Evolutionary conservation across 2,329 filamentous ascomycete species (phyloP).

Genomic region (Microcera coccophila): DNA sequence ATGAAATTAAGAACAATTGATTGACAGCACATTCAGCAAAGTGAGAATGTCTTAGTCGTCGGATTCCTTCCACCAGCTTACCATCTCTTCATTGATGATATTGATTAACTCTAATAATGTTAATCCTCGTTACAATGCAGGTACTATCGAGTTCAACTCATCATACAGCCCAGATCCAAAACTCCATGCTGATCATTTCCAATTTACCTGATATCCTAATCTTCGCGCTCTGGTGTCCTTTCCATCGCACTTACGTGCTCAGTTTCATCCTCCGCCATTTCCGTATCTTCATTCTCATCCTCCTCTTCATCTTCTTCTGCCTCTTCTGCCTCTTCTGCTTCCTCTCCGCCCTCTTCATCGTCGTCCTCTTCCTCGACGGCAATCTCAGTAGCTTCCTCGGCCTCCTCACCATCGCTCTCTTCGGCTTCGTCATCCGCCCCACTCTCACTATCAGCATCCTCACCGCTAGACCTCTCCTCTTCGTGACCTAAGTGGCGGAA

Average conservation of each 20-base stretch:
- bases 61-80: no score
- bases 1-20: no score
- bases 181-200: no score
- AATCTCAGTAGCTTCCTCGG: conserved; percentile 19
- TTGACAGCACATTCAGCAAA: no score
- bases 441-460: conserved; percentile 35
- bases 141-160: no score
- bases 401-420: conserved; percentile 16
- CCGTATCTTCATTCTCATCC: background rate
- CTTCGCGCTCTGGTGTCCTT: conserved; percentile 4
- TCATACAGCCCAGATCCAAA: no score
- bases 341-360: conserved; percentile 12
- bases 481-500: conserved; percentile 45
- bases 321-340: conserved; percentile 16
- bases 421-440: conserved; percentile 32
- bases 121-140: no score
- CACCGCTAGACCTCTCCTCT: conserved; percentile 31
- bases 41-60: no score
- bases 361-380: conserved; percentile 24
- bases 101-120: no score
- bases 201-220: conserved; percentile 1
- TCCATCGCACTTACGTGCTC: conserved; percentile 1
- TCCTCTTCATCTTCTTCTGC: conserved; percentile 9
- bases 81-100: no score
- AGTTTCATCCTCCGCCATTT: background rate